Percentiles rank a stretch among this genome's conserved stretches.
Evolutionary conservation across 177 flowering plant genomes (phyloP).

Genomic region (Vitis hybrid): DNA sequence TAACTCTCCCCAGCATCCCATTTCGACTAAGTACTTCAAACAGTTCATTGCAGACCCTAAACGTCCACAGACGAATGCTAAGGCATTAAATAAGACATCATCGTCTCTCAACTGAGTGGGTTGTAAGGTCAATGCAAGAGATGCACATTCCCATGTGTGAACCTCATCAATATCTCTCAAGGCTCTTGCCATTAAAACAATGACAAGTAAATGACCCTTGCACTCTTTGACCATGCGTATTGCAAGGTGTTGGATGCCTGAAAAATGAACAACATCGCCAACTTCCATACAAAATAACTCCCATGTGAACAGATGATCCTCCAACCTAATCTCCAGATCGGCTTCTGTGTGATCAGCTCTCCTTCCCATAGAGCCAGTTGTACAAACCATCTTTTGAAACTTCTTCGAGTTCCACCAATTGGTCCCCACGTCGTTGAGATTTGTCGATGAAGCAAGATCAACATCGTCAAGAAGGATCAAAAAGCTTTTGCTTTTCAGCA

Average conservation of each 20-base stretch:
- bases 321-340: too few relatives aligned
- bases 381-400: too few relatives aligned
- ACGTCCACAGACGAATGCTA: neutral
- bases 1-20: neutral
- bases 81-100: neutral
- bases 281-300: too few relatives aligned
- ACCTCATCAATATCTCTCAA: neutral
- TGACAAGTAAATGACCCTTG: neutral
- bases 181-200: neutral
- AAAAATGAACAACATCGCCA: too few relatives aligned
- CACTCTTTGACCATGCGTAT: neutral
- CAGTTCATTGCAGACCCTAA: neutral
- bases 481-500: too few relatives aligned
- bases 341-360: accelerated
- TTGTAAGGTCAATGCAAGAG: neutral
- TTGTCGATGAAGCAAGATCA: too few relatives aligned
- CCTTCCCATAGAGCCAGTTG: too few relatives aligned
- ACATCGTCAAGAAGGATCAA: too few relatives aligned
- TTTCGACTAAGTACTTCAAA: neutral
- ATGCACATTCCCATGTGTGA: neutral
- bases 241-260: neutral
- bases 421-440: too few relatives aligned
- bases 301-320: too few relatives aligned
- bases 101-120: neutral
- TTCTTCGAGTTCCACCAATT: neutral